Base-by-base conservation (phyloP, 257 asterid species). In the Sherardia arvensis region DNA sequence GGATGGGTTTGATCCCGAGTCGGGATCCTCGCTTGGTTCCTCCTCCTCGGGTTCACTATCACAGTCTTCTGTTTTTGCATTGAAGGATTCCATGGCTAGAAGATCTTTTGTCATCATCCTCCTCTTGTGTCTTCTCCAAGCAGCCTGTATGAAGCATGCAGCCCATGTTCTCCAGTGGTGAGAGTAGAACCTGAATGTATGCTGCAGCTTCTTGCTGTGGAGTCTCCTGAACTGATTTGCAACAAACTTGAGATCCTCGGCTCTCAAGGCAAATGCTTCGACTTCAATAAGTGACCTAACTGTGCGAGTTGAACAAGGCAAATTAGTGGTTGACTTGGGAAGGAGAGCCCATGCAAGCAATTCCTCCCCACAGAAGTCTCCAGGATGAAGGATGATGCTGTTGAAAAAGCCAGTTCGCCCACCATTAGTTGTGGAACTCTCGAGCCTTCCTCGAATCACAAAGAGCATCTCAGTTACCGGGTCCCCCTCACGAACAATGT, bases 101-200 rank as follows among this genome's bases (percentile, higher is more conserved):
- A 91, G 96, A 76, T 86, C 90, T 74, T 73, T 84, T 0, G 94
- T 88, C 73, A 72, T 32, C 66, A 70, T 76, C 72, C 90, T 74
- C 74, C 94, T 78, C 77, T 91, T 91, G 55, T 81, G 76, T 65
- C 98, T 77, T 56, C 84, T 70, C 95, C 95, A 91, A 40, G 95
- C 96, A 3, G 94, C 98, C 70, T 91, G 96, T 36, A 91, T 73
- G 64, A 86, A 87, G 77, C 96, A 87, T 1, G 97, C 90, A 5
- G 96, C 98, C 97, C 98, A 91, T 3, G 96, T 85, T 72, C 96
- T 74, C 98, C 98, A 91, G 57, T 91, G 98, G 74, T 87, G 91
- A 36, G 98, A 91, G 64, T 91, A 87, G 77, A 81, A 91, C 61
- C 97, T 81, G 78, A 91, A 91, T 0, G 97, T 85, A 70, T 91